Percentiles rank a stretch among this genome's conserved stretches.
These are phyloP conservation scores for Metschnikowia lochheadii DNA, from an alignment of 805 yeast genomes.

Conservation along the genomic window DNA sequence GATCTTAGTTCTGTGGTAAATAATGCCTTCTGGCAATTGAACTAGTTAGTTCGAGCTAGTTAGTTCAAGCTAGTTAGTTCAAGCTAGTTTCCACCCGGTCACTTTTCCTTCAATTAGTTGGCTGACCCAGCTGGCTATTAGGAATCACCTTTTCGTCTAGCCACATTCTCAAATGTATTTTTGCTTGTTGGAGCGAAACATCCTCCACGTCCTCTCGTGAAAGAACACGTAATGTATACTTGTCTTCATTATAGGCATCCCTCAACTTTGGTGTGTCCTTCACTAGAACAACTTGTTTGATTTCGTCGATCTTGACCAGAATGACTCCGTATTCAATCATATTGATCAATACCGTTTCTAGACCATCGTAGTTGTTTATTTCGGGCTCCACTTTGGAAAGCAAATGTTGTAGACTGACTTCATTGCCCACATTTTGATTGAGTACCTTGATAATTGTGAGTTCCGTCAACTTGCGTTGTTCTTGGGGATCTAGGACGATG, in stretches of 20 bases:
- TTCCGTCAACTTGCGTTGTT: conserved; percentile 24
- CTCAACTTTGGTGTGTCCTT: conserved; percentile 20
- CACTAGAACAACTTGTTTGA: conserved; percentile 15
- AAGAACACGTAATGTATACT: conserved; percentile 22
- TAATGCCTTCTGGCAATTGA: too few relatives aligned
- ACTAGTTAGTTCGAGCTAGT: background rate
- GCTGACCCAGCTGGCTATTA: background rate
- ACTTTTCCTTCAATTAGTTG: too few relatives aligned
- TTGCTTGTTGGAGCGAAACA: conserved; percentile 18
- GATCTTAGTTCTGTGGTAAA: too few relatives aligned
- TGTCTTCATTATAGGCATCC: conserved; percentile 29
- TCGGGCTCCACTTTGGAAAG: conserved; percentile 7
- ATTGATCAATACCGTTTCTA: conserved; percentile 23
- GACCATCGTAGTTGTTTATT: background rate
- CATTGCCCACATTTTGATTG: conserved; percentile 22
- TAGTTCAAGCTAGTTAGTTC: too few relatives aligned
- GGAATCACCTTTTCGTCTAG: conserved; percentile 7
- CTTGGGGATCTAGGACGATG: conserved; percentile 12
- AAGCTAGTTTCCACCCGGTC: too few relatives aligned
- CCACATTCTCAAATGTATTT: conserved; percentile 23
- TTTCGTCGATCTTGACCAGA: conserved; percentile 28
- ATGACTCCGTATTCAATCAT: conserved; percentile 24
- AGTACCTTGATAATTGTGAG: conserved; percentile 25
- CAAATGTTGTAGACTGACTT: conserved; percentile 16
- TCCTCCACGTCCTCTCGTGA: conserved; percentile 22